Conservation (phyloP, 345 rosid genomes). For the Isatis tinctoria region DNA sequence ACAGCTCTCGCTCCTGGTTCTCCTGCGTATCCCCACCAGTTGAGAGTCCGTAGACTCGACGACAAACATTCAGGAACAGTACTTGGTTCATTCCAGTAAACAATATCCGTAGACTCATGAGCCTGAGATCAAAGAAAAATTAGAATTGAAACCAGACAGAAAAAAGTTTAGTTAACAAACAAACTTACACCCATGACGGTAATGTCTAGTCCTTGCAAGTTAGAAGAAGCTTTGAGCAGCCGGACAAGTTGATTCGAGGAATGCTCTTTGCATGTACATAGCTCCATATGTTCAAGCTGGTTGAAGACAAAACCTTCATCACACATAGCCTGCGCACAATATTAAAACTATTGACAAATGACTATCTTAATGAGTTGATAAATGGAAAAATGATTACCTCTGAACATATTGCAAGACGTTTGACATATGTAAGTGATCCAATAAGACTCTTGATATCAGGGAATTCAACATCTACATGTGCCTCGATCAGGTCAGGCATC, state of each 20-base stretch:
- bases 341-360: background rate
- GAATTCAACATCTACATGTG: background rate
- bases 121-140: background rate
- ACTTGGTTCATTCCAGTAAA: background rate
- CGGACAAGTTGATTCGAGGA: background rate
- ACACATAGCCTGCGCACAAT: background rate
- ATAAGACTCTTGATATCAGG: background rate
- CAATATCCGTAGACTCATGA: background rate
- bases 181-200: too few species aligned
- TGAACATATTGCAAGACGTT: background rate
- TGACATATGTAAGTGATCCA: slow-evolving; percentile 11
- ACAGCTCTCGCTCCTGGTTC: background rate
- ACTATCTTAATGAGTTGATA: background rate
- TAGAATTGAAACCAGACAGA: too few species aligned
- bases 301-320: slow-evolving; percentile 3
- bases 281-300: background rate
- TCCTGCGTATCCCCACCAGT: background rate
- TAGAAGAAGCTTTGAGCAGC: too few species aligned
- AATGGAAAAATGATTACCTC: background rate
- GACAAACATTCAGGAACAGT: slow-evolving; percentile 4
- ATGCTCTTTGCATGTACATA: background rate
- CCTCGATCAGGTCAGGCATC: slow-evolving; percentile 11
- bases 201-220: too few species aligned
- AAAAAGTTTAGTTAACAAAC: too few species aligned
- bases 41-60: slow-evolving; percentile 4